These are phyloP conservation scores for Plasmodium ovale DNA, from an alignment of 169 alveolate species.

Conservation along the genomic window DNA sequence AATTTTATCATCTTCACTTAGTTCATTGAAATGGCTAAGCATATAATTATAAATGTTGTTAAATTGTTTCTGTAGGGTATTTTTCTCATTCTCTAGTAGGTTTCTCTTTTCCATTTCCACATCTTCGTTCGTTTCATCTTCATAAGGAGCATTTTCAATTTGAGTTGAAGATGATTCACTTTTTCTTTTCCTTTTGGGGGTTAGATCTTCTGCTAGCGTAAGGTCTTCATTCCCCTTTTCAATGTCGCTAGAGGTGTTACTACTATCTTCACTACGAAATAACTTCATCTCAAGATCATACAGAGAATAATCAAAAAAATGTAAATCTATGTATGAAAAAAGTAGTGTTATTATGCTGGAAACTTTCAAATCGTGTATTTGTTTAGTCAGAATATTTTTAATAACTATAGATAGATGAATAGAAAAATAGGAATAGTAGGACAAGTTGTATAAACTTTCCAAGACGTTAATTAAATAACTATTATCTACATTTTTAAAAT, in stretches of 20 bases:
- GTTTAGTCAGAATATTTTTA: conserved; percentile 58
- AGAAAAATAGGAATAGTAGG: conserved; percentile 68
- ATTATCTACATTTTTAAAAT: conserved; percentile 44
- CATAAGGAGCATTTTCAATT: neutral
- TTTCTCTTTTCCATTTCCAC: neutral
- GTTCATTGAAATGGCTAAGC: conserved; percentile 10
- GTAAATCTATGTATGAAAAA: conserved; percentile 39
- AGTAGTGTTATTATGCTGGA: conserved; percentile 37
- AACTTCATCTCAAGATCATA: conserved; percentile 40
- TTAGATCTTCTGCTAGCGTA: too few relatives aligned
- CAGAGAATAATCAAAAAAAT: conserved; percentile 52
- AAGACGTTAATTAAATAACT: conserved; percentile 47
- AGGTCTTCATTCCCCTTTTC: neutral
- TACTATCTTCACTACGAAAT: conserved; percentile 33
- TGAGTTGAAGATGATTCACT: neutral
- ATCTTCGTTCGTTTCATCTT: neutral
- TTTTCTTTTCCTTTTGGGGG: neutral
- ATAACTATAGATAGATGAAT: conserved; percentile 44
- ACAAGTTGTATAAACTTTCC: conserved; percentile 39
- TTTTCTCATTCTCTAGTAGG: neutral
- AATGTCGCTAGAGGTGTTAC: neutral
- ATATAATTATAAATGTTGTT: conserved; percentile 19
- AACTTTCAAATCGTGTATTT: conserved; percentile 70
- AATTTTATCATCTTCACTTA: conserved; percentile 39
- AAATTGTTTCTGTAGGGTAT: neutral